Base-by-base conservation (phyloP, 23 red algal species). In the Gracilaria caudata region DNA sequence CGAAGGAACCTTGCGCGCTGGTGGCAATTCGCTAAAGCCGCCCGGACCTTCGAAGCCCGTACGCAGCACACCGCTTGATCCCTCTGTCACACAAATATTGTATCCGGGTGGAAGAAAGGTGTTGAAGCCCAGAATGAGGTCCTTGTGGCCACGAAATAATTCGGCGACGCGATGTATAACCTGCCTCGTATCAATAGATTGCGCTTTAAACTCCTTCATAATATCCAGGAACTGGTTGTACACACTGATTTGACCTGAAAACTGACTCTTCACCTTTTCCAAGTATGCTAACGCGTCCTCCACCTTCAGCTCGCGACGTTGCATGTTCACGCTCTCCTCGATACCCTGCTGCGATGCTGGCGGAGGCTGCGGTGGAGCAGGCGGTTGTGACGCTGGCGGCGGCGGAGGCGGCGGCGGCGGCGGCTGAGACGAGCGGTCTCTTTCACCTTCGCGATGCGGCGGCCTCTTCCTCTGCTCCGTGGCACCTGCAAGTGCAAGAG, bases 181-280 rank as follows among this genome's bases (percentile, higher is more conserved):
- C 64, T 89, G 83, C 11, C 64, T 88, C 9, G 97, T 99, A 81
- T 95, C 93, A 75, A 99, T 99, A 40, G 91, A 45, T 59, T 99
- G 93, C 29, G 97, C 89, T 93, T 99, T 99, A 60, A 99, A 99
- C 47, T 99, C 97, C 80, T 99, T 99, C 97, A 99, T 99, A 47
- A 99, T 99, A 83, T 99, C 97, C 43, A 99, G 60, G 73, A 99
- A 99, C 56, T 95, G 86, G 66, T 94, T 94, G 68, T 99, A 99
- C 3, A 99, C 93, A 37, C 43, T 77, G 35, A 94, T 83, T 29
- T 93, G 79, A 0, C 85, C 92, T 14, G 64, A 73, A 83, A 99
- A 99, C 85, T 96, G 97, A 3, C 81, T 78, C 77, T 99, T 99
- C 21, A 99, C 97, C 75, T 99, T 94, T 59, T 99, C 97, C 81